Evolutionary conservation across 345 rosid genomes (phyloP).

Genomic region (Arabis alpina): DNA sequence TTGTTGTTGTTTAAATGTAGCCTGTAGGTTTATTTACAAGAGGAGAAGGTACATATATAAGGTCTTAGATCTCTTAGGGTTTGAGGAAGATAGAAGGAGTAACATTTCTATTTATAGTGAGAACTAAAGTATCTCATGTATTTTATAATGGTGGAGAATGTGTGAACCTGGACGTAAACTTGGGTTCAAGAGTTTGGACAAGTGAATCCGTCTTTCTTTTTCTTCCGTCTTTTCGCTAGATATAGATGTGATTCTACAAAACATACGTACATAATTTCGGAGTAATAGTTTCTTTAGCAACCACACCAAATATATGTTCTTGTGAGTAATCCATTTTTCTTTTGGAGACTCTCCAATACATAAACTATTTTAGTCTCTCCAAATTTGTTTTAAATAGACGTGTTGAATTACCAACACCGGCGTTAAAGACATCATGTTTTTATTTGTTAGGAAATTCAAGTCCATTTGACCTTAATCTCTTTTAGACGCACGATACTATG

Average conservation of each 20-base stretch:
- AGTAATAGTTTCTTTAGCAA: neutral
- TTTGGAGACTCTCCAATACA: too few species aligned
- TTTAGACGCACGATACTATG: too few species aligned
- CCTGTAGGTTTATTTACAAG: too few species aligned
- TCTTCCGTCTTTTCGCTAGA: slow-evolving; percentile 17
- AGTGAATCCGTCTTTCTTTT: slow-evolving; percentile 17
- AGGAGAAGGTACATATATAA: neutral
- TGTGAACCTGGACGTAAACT: slow-evolving; percentile 39
- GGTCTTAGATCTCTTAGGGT: slow-evolving; percentile 5
- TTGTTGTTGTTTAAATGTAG: too few species aligned
- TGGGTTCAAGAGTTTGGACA: slow-evolving; percentile 29
- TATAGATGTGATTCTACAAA: slow-evolving; percentile 9
- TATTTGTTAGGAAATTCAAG: too few species aligned
- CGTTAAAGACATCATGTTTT: too few species aligned
- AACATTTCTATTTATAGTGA: slow-evolving; percentile 20
- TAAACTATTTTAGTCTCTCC: too few species aligned
- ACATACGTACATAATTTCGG: neutral
- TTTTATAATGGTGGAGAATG: neutral
- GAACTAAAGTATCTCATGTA: slow-evolving; percentile 31
- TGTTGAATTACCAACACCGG: too few species aligned
- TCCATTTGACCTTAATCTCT: too few species aligned
- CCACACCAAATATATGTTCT: too few species aligned
- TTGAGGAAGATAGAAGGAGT: neutral
- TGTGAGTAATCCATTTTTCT: too few species aligned
- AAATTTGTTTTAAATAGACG: too few species aligned